Evolutionary conservation across 495 filamentous ascomycete species (phyloP).

Genomic region (Opeltia flavorubescens): DNA sequence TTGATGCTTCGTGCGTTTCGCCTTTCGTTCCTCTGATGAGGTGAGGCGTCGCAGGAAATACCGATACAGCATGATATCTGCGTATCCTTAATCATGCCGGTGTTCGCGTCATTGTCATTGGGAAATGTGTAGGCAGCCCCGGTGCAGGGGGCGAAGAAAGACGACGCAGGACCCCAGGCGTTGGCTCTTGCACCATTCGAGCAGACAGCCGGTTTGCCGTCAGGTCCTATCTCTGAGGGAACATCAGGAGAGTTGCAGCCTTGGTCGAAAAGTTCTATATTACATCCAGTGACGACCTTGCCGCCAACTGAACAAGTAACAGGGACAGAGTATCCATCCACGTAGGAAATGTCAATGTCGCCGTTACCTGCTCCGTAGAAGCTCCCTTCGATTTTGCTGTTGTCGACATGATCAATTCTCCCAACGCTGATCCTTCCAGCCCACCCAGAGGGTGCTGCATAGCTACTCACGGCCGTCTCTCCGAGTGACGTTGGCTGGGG

Average conservation of each 20-base stretch:
- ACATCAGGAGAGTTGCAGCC: slow-evolving; percentile 6
- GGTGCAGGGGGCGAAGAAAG: slow-evolving; percentile 16
- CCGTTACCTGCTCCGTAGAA: slow-evolving; percentile 5
- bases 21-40: not conserved
- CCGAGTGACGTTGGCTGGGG: not conserved
- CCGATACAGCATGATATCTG: slow-evolving; percentile 18
- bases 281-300: slow-evolving; percentile 16
- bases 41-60: slow-evolving; percentile 5
- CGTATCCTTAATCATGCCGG: slow-evolving; percentile 5
- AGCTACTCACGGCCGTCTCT: not conserved
- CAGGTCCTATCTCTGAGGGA: not conserved
- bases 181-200: slow-evolving; percentile 11
- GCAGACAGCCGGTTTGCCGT: slow-evolving; percentile 8
- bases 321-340: slow-evolving; percentile 19
- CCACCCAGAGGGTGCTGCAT: slow-evolving; percentile 11
- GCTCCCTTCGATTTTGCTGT: slow-evolving; percentile 16
- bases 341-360: slow-evolving; percentile 13
- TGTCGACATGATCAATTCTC: slow-evolving; percentile 4
- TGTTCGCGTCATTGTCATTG: slow-evolving; percentile 16
- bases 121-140: slow-evolving; percentile 21
- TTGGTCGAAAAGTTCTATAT: slow-evolving; percentile 15
- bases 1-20: not conserved
- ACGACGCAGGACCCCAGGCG: slow-evolving; percentile 9
- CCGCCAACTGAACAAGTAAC: slow-evolving; percentile 14
- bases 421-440: slow-evolving; percentile 13